phyloP scores from a whole-genome alignment of 192 early-diverging fungal species.

The Umbelopsis ramanniana region DNA sequence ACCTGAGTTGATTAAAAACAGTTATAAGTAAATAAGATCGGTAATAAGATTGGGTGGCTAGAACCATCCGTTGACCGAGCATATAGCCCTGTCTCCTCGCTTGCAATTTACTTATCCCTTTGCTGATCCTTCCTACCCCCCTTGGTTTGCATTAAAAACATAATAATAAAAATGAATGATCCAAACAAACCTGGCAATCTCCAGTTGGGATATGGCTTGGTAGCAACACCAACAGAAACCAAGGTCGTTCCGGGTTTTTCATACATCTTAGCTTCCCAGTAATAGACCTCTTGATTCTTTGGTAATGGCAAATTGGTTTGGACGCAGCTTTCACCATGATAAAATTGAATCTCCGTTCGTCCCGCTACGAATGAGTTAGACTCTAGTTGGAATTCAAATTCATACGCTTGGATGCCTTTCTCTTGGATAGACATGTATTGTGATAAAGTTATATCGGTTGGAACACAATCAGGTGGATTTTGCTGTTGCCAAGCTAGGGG shows the following conservation, averaged over 20 bases:
- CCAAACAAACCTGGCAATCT: constrained; percentile 59
- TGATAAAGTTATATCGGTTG: constrained; percentile 73
- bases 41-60: not conserved
- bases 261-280: constrained; percentile 81
- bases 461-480: constrained; percentile 72
- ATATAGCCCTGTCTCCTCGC: not conserved
- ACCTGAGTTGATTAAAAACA: constrained; percentile 42
- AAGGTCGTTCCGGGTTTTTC: constrained; percentile 71
- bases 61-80: not conserved
- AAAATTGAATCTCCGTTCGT: constrained; percentile 75
- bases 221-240: constrained; percentile 73
- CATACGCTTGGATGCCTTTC: constrained; percentile 80
- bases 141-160: not conserved
- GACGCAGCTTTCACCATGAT: constrained; percentile 70
- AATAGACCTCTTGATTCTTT: constrained; percentile 78
- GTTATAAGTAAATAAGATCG: no score
- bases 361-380: constrained; percentile 71
- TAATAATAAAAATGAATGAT: not conserved
- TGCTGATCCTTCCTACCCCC: not conserved
- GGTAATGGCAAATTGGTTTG: constrained; percentile 79
- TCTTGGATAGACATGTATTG: constrained; percentile 76
- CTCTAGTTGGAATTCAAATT: constrained; percentile 69
- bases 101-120: constrained; percentile 14
- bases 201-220: constrained; percentile 76
- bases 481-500: constrained; percentile 66